phyloP scores from a whole-genome alignment of 257 asterid species.

The Nicotiana benthamiana region DNA sequence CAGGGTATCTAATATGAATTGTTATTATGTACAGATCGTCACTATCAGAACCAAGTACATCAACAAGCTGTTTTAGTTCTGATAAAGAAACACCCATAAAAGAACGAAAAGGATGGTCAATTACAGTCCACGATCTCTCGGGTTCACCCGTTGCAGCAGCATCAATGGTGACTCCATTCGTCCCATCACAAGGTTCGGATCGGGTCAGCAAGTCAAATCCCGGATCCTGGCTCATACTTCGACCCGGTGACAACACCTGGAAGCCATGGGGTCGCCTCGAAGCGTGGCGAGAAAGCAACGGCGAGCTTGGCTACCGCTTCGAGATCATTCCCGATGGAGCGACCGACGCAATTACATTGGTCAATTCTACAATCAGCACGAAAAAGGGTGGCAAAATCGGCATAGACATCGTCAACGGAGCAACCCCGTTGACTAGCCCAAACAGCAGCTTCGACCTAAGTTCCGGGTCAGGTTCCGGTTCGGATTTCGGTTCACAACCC shows the following conservation, averaged over 20 bases:
- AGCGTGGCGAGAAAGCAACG: slow-evolving; percentile 63
- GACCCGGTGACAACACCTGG: slow-evolving; percentile 82
- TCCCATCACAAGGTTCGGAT: slow-evolving; percentile 73
- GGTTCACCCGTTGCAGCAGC: slow-evolving; percentile 97
- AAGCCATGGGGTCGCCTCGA: slow-evolving; percentile 97
- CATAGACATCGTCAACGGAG: slow-evolving; percentile 67
- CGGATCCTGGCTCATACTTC: slow-evolving; percentile 95
- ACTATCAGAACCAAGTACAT: slow-evolving; percentile 58
- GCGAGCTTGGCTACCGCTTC: slow-evolving; percentile 73
- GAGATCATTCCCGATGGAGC: slow-evolving; percentile 84
- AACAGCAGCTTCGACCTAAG: slow-evolving; percentile 80
- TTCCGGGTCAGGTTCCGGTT: slow-evolving; percentile 45
- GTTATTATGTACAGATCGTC: slow-evolving; percentile 52
- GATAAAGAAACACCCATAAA: slow-evolving; percentile 26
- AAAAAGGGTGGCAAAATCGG: slow-evolving; percentile 65
- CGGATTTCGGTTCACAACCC: slow-evolving; percentile 47
- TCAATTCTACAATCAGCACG: slow-evolving; percentile 46
- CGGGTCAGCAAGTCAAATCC: slow-evolving; percentile 80
- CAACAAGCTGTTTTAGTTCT: slow-evolving; percentile 47
- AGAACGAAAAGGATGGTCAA: slow-evolving; percentile 97
- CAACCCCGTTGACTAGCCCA: slow-evolving; percentile 73
- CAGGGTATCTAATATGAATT: slow-evolving; percentile 11
- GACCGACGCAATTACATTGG: slow-evolving; percentile 57
- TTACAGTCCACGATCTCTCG: slow-evolving; percentile 88
- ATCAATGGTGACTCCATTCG: slow-evolving; percentile 96